Evolutionary conservation across 2,329 filamentous ascomycete genomes (phyloP).

Genomic region (Penicillium concentricum): DNA sequence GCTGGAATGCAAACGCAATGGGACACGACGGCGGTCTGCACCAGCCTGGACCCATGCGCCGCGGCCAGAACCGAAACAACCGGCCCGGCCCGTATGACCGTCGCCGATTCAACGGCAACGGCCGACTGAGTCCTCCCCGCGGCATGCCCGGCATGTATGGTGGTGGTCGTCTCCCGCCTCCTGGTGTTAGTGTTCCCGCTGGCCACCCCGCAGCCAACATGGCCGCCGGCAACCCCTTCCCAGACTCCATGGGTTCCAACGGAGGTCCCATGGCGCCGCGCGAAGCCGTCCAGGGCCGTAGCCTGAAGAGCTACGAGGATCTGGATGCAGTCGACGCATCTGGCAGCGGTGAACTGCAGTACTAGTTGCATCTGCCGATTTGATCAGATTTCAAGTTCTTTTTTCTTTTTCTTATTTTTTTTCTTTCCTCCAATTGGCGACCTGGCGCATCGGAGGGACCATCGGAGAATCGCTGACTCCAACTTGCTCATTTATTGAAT

Average conservation of each 20-base stretch:
- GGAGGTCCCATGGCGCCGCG: constrained; percentile 77
- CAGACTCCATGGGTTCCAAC: constrained; percentile 55
- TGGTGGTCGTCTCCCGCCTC: constrained; percentile 30
- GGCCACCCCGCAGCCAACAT: constrained; percentile 42
- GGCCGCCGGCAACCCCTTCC: constrained; percentile 46
- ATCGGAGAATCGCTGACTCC: constrained; percentile 12
- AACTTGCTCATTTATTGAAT: constrained; percentile 10
- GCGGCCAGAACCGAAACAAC: constrained; percentile 63
- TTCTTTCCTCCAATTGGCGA: constrained; percentile 7
- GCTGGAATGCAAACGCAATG: constrained; percentile 34
- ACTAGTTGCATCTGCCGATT: constrained; percentile 51
- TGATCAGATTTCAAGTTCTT: constrained; percentile 1
- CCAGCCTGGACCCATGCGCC: constrained; percentile 65
- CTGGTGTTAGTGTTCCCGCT: constrained; percentile 34
- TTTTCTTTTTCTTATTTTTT: not conserved
- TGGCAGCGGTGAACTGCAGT: constrained; percentile 83
- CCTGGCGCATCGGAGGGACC: constrained; percentile 16
- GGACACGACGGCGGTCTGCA: constrained; percentile 47
- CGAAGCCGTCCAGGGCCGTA: constrained; percentile 88
- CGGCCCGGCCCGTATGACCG: constrained; percentile 74
- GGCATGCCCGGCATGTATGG: constrained; percentile 38
- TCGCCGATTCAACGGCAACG: constrained; percentile 48
- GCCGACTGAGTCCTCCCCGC: constrained; percentile 49
- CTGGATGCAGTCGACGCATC: constrained; percentile 78
- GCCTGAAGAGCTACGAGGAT: constrained; percentile 95